phyloP scores from a whole-genome alignment of 257 asterid genomes.

The Hygrophila difformis region DNA sequence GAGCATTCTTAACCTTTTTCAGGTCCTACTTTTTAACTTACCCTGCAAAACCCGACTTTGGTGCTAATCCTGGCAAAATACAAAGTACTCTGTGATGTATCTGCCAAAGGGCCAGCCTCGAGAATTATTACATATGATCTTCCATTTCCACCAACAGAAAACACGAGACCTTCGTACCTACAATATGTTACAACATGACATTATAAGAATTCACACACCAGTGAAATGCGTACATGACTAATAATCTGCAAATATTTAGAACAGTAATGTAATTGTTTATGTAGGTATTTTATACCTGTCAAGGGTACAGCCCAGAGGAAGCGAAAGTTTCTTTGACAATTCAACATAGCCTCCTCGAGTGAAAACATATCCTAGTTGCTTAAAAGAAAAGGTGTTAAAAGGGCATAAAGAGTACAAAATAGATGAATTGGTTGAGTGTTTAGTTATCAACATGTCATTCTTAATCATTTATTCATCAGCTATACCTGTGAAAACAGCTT shows the following conservation, averaged over 20 bases:
- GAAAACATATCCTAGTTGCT: constrained; percentile 66
- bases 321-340: constrained; percentile 60
- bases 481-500: constrained; percentile 76
- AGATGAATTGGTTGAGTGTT: not conserved
- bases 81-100: constrained; percentile 61
- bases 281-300: constrained; percentile 54
- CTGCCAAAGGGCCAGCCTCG: constrained; percentile 84
- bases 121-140: constrained; percentile 82
- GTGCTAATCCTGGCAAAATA: constrained; percentile 89
- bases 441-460: not conserved
- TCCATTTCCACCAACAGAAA: constrained; percentile 97
- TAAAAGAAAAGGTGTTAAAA: constrained; percentile 4
- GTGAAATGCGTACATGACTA: too few species aligned
- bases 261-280: too few species aligned
- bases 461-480: constrained; percentile 1
- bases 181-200: constrained; percentile 6
- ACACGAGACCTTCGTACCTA: constrained; percentile 89
- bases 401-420: not conserved
- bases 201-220: constrained; percentile 12
- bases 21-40: constrained; percentile 27
- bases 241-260: not conserved
- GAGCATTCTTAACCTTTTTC: not conserved
- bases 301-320: constrained; percentile 83
- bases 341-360: constrained; percentile 92
- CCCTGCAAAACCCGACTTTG: constrained; percentile 95